Percentiles rank a stretch among this genome's conserved stretches.
These are phyloP conservation scores for Pseudopithomyces maydicus DNA, from an alignment of 2,329 filamentous ascomycete species.

Conservation along the genomic window DNA sequence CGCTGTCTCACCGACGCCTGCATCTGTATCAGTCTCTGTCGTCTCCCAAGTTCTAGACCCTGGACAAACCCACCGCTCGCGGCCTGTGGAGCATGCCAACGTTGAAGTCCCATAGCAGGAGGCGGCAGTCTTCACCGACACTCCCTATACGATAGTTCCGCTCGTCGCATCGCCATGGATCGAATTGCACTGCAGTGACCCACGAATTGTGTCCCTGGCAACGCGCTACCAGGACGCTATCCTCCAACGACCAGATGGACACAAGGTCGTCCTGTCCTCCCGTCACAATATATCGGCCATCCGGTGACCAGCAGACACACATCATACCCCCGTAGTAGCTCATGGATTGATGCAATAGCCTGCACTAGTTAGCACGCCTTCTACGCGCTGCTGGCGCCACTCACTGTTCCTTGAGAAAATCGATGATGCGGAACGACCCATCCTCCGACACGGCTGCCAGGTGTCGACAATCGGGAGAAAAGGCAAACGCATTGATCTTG, in stretches of 20 bases:
- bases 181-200: conserved; percentile 92
- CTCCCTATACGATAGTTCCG: conserved; percentile 95
- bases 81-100: conserved; percentile 95
- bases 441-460: conserved; percentile 91
- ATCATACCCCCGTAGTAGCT: conserved; percentile 93
- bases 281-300: conserved; percentile 93
- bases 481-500: conserved; percentile 86
- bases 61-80: conserved; percentile 68
- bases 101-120: conserved; percentile 96
- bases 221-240: conserved; percentile 82
- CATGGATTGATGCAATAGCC: conserved; percentile 82
- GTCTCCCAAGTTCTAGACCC: background rate
- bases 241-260: conserved; percentile 90
- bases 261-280: conserved; percentile 96
- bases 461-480: conserved; percentile 87
- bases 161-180: conserved; percentile 96
- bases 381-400: conserved; percentile 29
- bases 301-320: conserved; percentile 96
- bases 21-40: conserved; percentile 11
- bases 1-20: conserved; percentile 63
- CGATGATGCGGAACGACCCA: conserved; percentile 84
- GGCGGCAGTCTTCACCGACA: conserved; percentile 88
- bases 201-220: conserved; percentile 96
- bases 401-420: conserved; percentile 88
- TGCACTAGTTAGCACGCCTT: conserved; percentile 41